Base-by-base conservation (phyloP, 495 filamentous ascomycete species). In the Aspergillus bridgeri region DNA sequence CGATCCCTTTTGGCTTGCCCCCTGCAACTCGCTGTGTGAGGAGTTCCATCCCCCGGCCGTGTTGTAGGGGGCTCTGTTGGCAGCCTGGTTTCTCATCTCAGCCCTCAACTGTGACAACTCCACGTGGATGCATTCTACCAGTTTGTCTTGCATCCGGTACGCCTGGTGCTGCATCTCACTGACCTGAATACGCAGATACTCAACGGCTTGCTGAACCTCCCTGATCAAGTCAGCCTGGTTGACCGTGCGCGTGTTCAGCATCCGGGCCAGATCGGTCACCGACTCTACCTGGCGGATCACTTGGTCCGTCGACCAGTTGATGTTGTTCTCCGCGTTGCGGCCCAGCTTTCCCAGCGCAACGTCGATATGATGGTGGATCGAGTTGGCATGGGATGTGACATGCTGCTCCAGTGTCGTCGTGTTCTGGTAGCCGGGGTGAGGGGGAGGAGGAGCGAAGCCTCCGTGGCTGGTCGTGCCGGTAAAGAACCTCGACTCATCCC, bases 401-500 rank as follows among this genome's bases (percentile, higher is more conserved):
- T 67, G 60, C 42, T 67, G 55, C 42, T 64, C 67, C 42, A 69
- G 51, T 2, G 67, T 54, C n/a, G 53, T 29, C 9, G 62, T 69
- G 59, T 67, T 69, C 20, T 62, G 62, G 46, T 69, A 69, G 42
- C 45, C 54, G 18, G 60, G 62, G 6, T 60, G 53, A 6, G 67
- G 67, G 15, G 67, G 64, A 13, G 67, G 27, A 42, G 67, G 67
- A 20, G 64, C 67, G 47, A 59, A 65, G 11, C 64, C 64, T 15
- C 64, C 67, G 49, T 63, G 58, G 24, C 54, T 64, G 18, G 64
- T 67, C 29, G 52, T 22, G 33, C 51, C 64, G 20, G 53, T 3
- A 19, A 48, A 56, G 25, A 51, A 53, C 6, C 33, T 29, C 4
- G 18, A 18, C 0, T 60, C 46, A 25, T 56, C 27, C 24, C 45